Evolutionary conservation across 129 eudicot genomes (phyloP).

Genomic region (Deinandra increscens): DNA sequence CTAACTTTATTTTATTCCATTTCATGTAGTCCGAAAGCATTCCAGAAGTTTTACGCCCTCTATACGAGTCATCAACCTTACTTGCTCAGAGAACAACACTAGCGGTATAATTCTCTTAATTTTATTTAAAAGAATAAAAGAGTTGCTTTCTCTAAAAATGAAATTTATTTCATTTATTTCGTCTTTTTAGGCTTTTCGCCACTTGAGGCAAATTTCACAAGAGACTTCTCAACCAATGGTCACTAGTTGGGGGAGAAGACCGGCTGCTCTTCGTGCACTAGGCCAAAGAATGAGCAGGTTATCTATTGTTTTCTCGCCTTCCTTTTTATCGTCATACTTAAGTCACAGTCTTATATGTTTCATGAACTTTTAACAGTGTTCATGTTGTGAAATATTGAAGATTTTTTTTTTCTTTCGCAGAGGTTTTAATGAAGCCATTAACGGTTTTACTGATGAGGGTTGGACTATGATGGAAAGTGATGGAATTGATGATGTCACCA

Average conservation of each 20-base stretch:
- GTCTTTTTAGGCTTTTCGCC: slow-evolving; percentile 73
- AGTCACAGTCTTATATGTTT: not conserved
- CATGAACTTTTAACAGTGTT: not conserved
- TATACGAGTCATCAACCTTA: slow-evolving; percentile 78
- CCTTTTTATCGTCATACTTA: not conserved
- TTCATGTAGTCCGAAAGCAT: slow-evolving; percentile 66
- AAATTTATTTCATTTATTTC: slow-evolving; percentile 1
- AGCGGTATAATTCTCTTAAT: slow-evolving; percentile 44
- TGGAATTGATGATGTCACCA: slow-evolving; percentile 81
- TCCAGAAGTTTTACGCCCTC: slow-evolving; percentile 87
- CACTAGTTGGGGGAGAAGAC: slow-evolving; percentile 88
- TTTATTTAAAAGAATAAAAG: not conserved
- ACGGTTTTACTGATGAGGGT: slow-evolving; percentile 85
- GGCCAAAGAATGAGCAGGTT: slow-evolving; percentile 89
- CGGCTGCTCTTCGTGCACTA: slow-evolving; percentile 85
- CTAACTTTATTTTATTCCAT: slow-evolving; percentile 3
- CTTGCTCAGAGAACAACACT: slow-evolving; percentile 84
- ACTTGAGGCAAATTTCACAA: slow-evolving; percentile 74
- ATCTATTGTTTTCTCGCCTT: not conserved
- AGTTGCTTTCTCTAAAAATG: not conserved
- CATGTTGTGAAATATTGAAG: not conserved
- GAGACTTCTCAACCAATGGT: slow-evolving; percentile 80
- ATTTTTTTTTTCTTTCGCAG: slow-evolving; percentile 32
- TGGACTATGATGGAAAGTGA: slow-evolving; percentile 88
- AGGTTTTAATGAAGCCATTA: slow-evolving; percentile 91